Evolutionary conservation across 2,329 filamentous ascomycete genomes (phyloP).

Genomic region (Pseudocercospora ulei): DNA sequence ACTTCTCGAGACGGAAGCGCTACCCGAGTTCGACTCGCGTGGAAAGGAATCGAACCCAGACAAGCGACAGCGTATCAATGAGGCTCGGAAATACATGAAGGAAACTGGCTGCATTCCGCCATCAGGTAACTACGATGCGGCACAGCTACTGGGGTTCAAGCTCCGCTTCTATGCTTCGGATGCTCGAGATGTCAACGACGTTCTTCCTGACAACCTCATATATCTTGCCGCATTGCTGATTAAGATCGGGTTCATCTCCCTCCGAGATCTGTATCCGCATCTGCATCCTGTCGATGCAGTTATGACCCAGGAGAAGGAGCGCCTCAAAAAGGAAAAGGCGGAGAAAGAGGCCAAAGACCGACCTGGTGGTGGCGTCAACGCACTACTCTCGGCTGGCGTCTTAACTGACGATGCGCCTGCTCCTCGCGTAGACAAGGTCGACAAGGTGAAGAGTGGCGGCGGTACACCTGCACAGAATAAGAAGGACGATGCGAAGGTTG

Average conservation of each 20-base stretch:
- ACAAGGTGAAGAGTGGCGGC: slow-evolving; percentile 41
- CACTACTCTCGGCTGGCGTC: slow-evolving; percentile 75
- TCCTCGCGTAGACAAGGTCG: slow-evolving; percentile 37
- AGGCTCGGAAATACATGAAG: slow-evolving; percentile 64
- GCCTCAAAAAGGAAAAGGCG: slow-evolving; percentile 63
- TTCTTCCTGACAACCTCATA: slow-evolving; percentile 81
- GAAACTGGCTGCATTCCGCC: slow-evolving; percentile 74
- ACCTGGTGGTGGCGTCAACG: slow-evolving; percentile 64
- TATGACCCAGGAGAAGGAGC: slow-evolving; percentile 65
- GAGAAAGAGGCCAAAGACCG: slow-evolving; percentile 64
- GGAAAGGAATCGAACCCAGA: slow-evolving; percentile 35
- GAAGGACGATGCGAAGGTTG: slow-evolving; percentile 42
- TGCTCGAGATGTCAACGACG: slow-evolving; percentile 62
- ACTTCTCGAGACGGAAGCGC: slow-evolving; percentile 27
- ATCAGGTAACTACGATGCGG: slow-evolving; percentile 78
- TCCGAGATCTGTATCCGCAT: slow-evolving; percentile 84
- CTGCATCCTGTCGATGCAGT: slow-evolving; percentile 74
- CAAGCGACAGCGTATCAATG: slow-evolving; percentile 44
- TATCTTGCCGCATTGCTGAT: slow-evolving; percentile 85
- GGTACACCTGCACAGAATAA: slow-evolving; percentile 37
- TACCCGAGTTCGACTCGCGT: slow-evolving; percentile 32
- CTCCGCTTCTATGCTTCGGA: slow-evolving; percentile 85
- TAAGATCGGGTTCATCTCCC: slow-evolving; percentile 92
- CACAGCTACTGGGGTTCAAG: slow-evolving; percentile 93
- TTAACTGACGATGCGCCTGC: slow-evolving; percentile 68